Percentiles rank a stretch among this genome's conserved stretches.
Evolutionary conservation across 768 basidiomycete species (phyloP).

Genomic region (Plicaturopsis crispa): DNA sequence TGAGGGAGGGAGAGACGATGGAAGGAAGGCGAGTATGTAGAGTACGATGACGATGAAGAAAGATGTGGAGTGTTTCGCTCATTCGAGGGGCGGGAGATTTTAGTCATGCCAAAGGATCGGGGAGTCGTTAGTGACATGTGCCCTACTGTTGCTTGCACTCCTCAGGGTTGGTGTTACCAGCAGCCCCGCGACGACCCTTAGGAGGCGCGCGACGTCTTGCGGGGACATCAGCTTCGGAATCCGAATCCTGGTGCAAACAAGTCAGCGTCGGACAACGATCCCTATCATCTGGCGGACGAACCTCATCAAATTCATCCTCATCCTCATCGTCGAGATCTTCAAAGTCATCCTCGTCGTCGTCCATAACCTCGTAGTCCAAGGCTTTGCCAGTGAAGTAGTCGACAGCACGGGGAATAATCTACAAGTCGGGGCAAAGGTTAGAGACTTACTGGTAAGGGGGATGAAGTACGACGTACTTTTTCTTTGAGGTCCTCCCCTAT

Average conservation of each 20-base stretch:
- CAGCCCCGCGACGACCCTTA: constrained; percentile 43
- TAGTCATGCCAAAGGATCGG: too few species aligned
- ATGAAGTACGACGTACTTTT: constrained; percentile 45
- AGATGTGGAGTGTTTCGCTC: too few species aligned
- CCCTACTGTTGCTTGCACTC: constrained; percentile 89
- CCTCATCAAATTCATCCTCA: constrained; percentile 50
- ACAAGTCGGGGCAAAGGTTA: constrained; percentile 2
- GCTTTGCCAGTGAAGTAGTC: constrained; percentile 99
- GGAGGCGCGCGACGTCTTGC: constrained; percentile 50
- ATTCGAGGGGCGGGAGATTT: too few species aligned
- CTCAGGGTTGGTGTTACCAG: constrained; percentile 59
- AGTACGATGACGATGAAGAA: too few species aligned
- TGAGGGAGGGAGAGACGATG: too few species aligned
- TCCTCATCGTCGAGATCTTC: constrained; percentile 49
- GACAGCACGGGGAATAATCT: constrained; percentile 92
- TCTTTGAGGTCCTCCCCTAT: constrained; percentile 98
- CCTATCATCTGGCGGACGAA: constrained; percentile 5
- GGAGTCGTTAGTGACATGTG: too few species aligned
- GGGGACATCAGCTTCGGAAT: constrained; percentile 62
- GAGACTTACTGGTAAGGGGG: too few species aligned
- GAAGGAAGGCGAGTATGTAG: too few species aligned
- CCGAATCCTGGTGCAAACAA: constrained; percentile 46
- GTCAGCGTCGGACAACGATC: constrained; percentile 9
- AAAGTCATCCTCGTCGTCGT: constrained; percentile 52
- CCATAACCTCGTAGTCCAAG: constrained; percentile 64